Evolutionary conservation across 768 basidiomycete species (phyloP).

Genomic region (Mycena olivaceomarginata): DNA sequence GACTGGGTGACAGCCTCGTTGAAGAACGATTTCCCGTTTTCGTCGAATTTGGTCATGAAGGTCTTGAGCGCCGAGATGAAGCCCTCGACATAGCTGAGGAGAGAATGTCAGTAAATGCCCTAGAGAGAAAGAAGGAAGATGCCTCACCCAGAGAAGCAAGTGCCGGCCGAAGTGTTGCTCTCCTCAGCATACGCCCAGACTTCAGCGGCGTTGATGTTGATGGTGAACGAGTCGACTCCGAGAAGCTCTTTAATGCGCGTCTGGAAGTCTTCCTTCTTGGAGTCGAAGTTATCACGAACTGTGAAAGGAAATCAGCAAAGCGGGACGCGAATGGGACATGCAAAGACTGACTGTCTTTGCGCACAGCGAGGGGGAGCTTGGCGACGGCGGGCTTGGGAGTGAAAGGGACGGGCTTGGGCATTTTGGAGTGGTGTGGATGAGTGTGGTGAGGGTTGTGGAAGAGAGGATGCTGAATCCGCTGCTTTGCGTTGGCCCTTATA

Average conservation of each 20-base stretch:
- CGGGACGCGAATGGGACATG: background rate
- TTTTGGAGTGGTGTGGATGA: conserved; percentile 4
- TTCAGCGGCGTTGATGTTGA: conserved; percentile 59
- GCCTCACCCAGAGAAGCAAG: conserved; percentile 51
- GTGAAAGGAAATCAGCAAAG: background rate
- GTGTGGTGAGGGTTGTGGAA: background rate
- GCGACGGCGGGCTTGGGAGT: conserved; percentile 3
- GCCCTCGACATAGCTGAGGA: conserved; percentile 58
- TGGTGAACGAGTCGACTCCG: conserved; percentile 42
- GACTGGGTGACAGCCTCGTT: conserved; percentile 59
- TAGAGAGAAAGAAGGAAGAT: background rate
- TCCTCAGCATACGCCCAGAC: conserved; percentile 61
- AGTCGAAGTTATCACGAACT: conserved; percentile 64
- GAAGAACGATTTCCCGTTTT: conserved; percentile 60
- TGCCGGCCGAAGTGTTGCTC: conserved; percentile 47
- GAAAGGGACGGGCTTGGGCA: background rate
- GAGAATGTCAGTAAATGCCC: background rate
- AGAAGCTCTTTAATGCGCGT: conserved; percentile 52
- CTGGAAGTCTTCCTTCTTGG: conserved; percentile 57
- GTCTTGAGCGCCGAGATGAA: conserved; percentile 55
- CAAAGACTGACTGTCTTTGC: conserved; percentile 17
- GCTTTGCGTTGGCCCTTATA: background rate
- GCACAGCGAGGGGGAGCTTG: conserved; percentile 13
- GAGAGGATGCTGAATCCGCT: background rate
- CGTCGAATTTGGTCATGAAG: conserved; percentile 56